Base-by-base conservation (phyloP, 495 filamentous ascomycete species). In the Talaromyces liani region DNA sequence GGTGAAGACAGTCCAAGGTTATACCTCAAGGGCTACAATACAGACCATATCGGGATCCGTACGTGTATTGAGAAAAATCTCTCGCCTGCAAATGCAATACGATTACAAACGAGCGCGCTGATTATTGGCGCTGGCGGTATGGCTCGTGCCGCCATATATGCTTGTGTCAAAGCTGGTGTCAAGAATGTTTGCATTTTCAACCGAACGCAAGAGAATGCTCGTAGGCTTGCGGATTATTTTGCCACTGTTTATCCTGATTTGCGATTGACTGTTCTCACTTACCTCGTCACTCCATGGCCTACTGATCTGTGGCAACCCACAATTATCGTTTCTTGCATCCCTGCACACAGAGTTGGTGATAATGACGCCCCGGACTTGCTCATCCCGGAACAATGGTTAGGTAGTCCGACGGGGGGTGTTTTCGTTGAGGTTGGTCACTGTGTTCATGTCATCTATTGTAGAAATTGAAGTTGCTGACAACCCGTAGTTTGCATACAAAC, bases 401-500 rank as follows among this genome's bases (percentile, higher is more conserved):
- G 74, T 60, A 91, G 88, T 65, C 82, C 84, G n/a, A 91, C 87
- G 1, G 87, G 89, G 9, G 88, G 88, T 10, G 87, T 91, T 2
- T 84, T 89, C 41, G 80, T 90, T 18, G 88, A 91, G 72, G 77
- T 84, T 70, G 54, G 73, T 65, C 24, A 0, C 20, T n/a, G 18
- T 27, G 18, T 59, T 12, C 45, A 20, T 12, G 1, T 5, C n/a
- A 8, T 49, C 45, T 20, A 18, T 9, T 18, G 16, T 20, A 49
- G 16, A 49, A n/a, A 9, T 20, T 12, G n/a, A 79, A 79, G 57
- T 79, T 78, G 33, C 87, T 87, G 6, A 88, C 86, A 0, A 29
- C 6, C 22, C 25, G 82, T 85, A 53, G 75, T 88, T 33, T 82
- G 83, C 33, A 14, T 67, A 73, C 62, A 65, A 65, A 41, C 65